Evolutionary conservation across 257 asterid genomes (phyloP).

Genomic region (Solanum chmielewskii): DNA sequence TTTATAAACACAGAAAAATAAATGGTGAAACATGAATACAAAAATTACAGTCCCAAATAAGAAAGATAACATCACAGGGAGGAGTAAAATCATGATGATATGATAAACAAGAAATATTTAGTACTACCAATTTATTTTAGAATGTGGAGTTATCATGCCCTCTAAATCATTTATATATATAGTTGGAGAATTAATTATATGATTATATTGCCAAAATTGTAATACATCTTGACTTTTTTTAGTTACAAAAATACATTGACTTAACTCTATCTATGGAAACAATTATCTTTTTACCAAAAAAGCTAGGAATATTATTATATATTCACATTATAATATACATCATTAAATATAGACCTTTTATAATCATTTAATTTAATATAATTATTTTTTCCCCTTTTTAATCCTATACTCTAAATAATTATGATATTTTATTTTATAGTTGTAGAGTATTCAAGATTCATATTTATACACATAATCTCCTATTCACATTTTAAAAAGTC

Average conservation of each 20-base stretch:
- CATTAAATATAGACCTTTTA: background rate
- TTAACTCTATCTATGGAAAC: background rate
- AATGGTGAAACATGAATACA: background rate
- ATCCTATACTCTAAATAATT: background rate
- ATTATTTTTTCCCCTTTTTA: background rate
- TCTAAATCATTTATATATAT: background rate
- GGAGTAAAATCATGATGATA: background rate
- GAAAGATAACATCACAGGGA: background rate
- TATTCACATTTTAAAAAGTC: background rate
- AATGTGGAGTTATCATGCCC: background rate
- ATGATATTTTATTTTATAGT: background rate
- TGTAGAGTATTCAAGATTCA: background rate
- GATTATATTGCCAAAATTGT: background rate
- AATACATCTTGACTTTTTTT: background rate
- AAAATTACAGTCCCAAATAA: background rate
- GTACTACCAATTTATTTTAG: background rate
- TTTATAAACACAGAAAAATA: background rate
- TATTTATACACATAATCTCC: background rate
- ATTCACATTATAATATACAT: background rate
- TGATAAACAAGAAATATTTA: background rate
- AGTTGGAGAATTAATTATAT: background rate
- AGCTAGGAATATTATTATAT: background rate
- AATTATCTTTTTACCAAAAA: fast-evolving
- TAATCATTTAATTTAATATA: background rate
- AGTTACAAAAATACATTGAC: background rate